Conservation (phyloP, 2,329 filamentous ascomycete species). For the Ophiocordyceps polyrhachis-furcata region DNA sequence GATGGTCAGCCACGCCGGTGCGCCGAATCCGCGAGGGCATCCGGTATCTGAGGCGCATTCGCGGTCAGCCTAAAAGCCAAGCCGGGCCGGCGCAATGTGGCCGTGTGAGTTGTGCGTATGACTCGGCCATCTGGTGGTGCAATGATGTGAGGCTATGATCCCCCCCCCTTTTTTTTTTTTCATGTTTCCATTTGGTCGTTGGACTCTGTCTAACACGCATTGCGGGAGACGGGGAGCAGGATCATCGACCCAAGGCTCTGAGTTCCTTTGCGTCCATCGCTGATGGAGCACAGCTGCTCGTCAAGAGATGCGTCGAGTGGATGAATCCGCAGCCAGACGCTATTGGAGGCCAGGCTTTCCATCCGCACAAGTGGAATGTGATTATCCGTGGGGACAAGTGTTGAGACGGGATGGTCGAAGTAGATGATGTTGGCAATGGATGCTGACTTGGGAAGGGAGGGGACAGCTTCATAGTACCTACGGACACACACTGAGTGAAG, state of each 20-base stretch:
- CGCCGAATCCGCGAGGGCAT: slow-evolving; percentile 1
- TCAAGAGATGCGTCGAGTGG: not conserved
- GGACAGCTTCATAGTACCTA: no score
- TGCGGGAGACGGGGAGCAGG: not conserved
- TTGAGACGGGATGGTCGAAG: not conserved
- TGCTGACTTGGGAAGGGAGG: no score
- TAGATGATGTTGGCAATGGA: not conserved
- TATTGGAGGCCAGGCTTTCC: slow-evolving; percentile 1
- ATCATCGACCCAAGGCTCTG: not conserved
- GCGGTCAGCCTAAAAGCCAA: not conserved
- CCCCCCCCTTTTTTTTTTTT: not conserved
- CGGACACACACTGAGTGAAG: no score
- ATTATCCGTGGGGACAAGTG: not conserved
- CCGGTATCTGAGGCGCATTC: not conserved
- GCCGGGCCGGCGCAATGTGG: not conserved
- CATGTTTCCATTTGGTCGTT: no score
- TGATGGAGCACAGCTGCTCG: not conserved
- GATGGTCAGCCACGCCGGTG: not conserved
- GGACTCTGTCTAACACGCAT: not conserved
- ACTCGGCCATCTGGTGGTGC: slow-evolving; percentile 2
- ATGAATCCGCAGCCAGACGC: not conserved
- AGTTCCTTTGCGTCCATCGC: not conserved
- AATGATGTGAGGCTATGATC: not conserved
- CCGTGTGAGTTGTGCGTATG: slow-evolving; percentile 1
- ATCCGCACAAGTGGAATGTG: slow-evolving; percentile 1